phyloP scores from a whole-genome alignment of 768 basidiomycete genomes.

The Kwoniella dendrophila region DNA sequence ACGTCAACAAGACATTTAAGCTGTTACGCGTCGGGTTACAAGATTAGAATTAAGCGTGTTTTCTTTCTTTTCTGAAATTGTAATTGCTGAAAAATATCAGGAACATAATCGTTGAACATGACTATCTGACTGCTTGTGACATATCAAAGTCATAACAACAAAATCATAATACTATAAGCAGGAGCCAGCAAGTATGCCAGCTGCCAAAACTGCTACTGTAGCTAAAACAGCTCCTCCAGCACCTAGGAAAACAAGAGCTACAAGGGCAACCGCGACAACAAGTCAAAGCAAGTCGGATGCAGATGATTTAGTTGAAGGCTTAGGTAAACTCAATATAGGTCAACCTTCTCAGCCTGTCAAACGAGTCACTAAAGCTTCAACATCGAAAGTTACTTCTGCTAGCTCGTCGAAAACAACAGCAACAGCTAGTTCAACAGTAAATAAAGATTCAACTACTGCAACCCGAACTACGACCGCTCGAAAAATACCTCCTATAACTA shows the following conservation, averaged over 20 bases:
- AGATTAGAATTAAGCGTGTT: neutral
- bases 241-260: neutral
- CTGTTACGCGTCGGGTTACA: neutral
- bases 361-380: neutral
- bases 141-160: neutral
- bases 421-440: neutral
- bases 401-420: neutral
- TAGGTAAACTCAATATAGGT: conserved; percentile 14
- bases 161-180: neutral
- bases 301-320: conserved; percentile 18
- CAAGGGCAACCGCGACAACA: conserved; percentile 3
- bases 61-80: neutral
- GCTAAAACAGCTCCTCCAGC: neutral
- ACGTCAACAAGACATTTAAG: conserved; percentile 11
- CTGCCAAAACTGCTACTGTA: conserved; percentile 2
- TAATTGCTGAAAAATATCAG: neutral
- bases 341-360: conserved; percentile 7
- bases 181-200: neutral
- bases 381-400: neutral
- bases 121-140: too few species aligned
- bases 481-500: conserved; percentile 13
- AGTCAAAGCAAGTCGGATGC: conserved; percentile 1
- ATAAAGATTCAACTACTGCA: too few species aligned
- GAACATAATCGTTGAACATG: too few species aligned
- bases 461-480: too few species aligned